Base-by-base conservation (phyloP, 768 basidiomycete species). In the Amanita pallidorosea region DNA sequence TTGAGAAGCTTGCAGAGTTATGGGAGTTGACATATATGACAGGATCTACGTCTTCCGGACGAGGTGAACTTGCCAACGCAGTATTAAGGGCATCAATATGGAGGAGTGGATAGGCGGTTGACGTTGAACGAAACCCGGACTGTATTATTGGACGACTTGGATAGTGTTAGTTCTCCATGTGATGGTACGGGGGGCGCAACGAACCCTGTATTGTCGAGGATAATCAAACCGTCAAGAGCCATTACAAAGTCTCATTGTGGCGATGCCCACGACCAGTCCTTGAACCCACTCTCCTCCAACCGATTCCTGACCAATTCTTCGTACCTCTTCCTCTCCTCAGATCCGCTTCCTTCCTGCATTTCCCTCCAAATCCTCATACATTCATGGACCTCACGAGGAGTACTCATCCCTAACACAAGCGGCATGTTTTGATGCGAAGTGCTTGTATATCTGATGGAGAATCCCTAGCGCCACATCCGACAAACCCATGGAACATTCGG, bases 81-180 rank as follows among this genome's bases (percentile, higher is more conserved):
- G 74, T 79, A 65, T 87, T 93, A 55, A 88, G 72, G 1, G 90
- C 81, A 63, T 93, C 90, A 57, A 94, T 83, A 62, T 93, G 90
- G 2, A 93, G 69, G 7, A 92, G 71, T 1, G 93, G 84, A 64
- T 91, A 92, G 1, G 84, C 80, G 0, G 85, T 66, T 9, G 85
- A 75, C 40, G 80, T 81, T 15, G 82, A 81, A 49, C 86, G 81
- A 67, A 94, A 96, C 36, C 86, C 87, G 27, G 92, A 92, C 67
- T 92, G 88, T 56, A 94, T 88, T 56, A 96, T 86, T 22, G 92
- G 82, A 42, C 79, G 77, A 50, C 80, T 83, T 64, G 51, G 43
- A 29, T 49, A 49, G 52, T 37, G 56, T 63, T 22, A 63, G 60
- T 55, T 52, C 43, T 36, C 50, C 7, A 33, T 27, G 36, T 56